Percentiles rank a stretch among this genome's conserved stretches.
Conservation (phyloP, 2,329 filamentous ascomycete genomes). For the Pyrenochaeta sp. region DNA sequence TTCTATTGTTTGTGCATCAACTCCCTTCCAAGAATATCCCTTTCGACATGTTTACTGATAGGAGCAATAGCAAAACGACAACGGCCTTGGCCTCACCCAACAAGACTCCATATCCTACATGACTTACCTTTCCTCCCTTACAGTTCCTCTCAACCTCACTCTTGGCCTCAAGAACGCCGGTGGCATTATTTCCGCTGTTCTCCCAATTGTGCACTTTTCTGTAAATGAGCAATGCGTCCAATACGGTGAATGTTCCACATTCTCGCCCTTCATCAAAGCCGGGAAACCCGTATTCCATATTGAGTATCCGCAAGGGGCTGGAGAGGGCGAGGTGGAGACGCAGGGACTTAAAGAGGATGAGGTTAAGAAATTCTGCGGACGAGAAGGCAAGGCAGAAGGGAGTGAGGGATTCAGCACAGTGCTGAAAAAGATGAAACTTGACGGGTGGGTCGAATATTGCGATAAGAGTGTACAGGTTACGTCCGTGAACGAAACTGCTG, state of each 20-base stretch:
- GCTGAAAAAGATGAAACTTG: constrained; percentile 71
- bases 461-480: constrained; percentile 36
- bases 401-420: constrained; percentile 68
- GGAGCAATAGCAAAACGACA: constrained; percentile 62
- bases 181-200: constrained; percentile 63
- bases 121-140: constrained; percentile 65
- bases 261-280: constrained; percentile 65
- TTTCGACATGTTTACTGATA: neutral
- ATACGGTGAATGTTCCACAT: constrained; percentile 67
- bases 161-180: constrained; percentile 75
- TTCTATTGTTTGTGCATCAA: neutral
- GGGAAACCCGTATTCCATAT: constrained; percentile 77
- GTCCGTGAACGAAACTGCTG: constrained; percentile 21
- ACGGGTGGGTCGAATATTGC: constrained; percentile 70
- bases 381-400: constrained; percentile 45
- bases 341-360: constrained; percentile 44
- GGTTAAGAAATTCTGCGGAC: constrained; percentile 54
- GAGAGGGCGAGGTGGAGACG: constrained; percentile 17
- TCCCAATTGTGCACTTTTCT: constrained; percentile 67
- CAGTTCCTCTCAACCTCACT: constrained; percentile 64
- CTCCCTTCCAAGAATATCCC: neutral
- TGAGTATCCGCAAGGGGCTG: constrained; percentile 69
- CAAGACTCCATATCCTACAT: constrained; percentile 67
- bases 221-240: constrained; percentile 76
- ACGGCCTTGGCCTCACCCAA: constrained; percentile 67